Evolutionary conservation across 805 yeast species (phyloP).

Genomic region (Barnettozyma salicaria): DNA sequence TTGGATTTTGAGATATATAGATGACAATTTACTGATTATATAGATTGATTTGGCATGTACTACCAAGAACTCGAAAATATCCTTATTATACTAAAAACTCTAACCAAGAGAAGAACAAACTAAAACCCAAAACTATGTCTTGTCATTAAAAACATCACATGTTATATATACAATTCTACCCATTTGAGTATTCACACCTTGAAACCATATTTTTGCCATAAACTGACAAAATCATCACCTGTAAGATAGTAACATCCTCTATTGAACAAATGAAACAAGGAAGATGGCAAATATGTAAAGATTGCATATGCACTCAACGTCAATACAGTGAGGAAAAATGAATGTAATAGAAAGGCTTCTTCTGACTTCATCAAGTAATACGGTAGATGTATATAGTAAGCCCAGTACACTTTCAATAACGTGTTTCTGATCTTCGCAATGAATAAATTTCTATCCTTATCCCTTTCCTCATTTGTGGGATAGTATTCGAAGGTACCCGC

Average conservation of each 20-base stretch:
- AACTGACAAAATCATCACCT: slow-evolving; percentile 28
- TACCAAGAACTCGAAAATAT: background rate
- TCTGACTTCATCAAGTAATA: slow-evolving; percentile 38
- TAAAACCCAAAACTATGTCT: no score
- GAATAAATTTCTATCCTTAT: slow-evolving; percentile 22
- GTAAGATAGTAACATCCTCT: slow-evolving; percentile 29
- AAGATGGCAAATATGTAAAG: slow-evolving; percentile 27
- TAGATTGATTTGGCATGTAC: no score
- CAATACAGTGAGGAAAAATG: slow-evolving; percentile 32
- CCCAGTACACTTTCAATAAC: slow-evolving; percentile 35
- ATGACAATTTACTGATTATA: no score
- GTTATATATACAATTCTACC: no score
- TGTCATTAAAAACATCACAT: no score
- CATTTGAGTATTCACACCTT: no score
- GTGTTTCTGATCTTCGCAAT: slow-evolving; percentile 26
- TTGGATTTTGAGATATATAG: slow-evolving; percentile 13
- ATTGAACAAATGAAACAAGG: slow-evolving; percentile 19
- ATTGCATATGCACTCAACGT: slow-evolving; percentile 36
- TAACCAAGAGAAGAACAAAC: background rate
- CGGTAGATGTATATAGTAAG: slow-evolving; percentile 39
- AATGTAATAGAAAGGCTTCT: slow-evolving; percentile 36
- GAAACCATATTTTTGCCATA: slow-evolving; percentile 17
- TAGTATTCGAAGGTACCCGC: slow-evolving; percentile 27
- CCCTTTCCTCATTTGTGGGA: slow-evolving; percentile 26
- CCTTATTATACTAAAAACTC: background rate